Evolutionary conservation across 1,139 yeast genomes (phyloP), one percentile per base, ranked within the genome.

Genomic region (Protomyces inouyei): DNA sequence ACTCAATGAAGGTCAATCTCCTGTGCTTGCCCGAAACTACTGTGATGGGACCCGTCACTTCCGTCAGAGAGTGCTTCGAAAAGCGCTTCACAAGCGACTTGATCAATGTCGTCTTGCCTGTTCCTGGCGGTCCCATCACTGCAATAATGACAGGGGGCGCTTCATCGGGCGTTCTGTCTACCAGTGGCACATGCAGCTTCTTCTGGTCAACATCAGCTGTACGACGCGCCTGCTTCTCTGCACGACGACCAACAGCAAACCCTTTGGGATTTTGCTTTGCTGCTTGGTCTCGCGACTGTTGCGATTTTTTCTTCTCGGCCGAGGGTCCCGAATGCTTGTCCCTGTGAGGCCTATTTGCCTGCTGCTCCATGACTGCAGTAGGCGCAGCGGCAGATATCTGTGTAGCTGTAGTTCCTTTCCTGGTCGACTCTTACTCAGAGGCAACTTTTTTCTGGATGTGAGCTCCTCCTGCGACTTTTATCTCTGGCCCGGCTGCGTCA

Each of bases 101-200:
- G 73, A 95, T 90, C 72, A 95, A 80, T 0, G 98, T 93, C 21
- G 97, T 85, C 74, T 95, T 95, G 69, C 99, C 99, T 0, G 98
- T 93, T 10, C 99, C 99, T 8, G 97, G 97, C 9, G 99, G 99
- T 0, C 99, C 99, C 18, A 93, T 97, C 5, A 93, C 96, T 0
- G 97, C 97, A 45, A 95, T 90, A 65, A 95, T 86, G 25, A 93
- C 87, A 45, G 98, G 98, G 1, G 98, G 97, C 72, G 87, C 95
- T 71, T 92, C 97, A 65, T 93, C 98, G 0, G 98, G 98, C 0
- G 98, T 91, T 71, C 98, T 81, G 73, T 93, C 97, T 61, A 93
- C 88, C 97, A 93, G 91, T 16, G 98, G 98, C 36, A 92, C 97
- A 79, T 93, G 98, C 72, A 88, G 82, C 74, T 85, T 88, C 74